Evolutionary conservation across 139 green algal species (phyloP), one percentile per base, ranked within the genome.

Genomic region (Chlamydomonas sphaeroides): DNA sequence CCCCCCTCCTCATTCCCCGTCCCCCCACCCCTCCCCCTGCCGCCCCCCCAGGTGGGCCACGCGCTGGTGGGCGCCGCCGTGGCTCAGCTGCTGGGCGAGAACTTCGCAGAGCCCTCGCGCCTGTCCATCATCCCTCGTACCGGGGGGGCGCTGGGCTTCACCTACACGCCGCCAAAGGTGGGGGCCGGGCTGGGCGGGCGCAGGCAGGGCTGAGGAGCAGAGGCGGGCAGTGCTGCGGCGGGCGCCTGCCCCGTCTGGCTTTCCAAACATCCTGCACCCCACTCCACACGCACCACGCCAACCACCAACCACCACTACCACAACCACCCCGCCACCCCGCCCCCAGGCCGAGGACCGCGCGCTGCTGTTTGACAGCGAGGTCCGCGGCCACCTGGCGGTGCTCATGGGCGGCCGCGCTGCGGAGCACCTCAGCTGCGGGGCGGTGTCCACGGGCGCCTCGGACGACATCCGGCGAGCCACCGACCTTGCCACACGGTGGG

Each of bases 391-490:
- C 85, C 86, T 98, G 80, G 93, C 90, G 26, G 96, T 94, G 79
- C 92, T 98, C 14, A 94, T 98, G 89, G 96, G 95, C 26, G 96
- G 96, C 6, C 79, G 96, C 0, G 96, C 96, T 23, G 96, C 96
- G 2, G 96, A 98, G 91, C 88, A 93, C 70, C 82, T 98, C 32
- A 93, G 88, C 2, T 98, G 87, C 53, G 63, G 32, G 23, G 72
- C 87, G 18, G 66, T 90, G 21, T 90, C 87, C 53, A 93, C 89
- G 8, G 89, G 88, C 23, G 95, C 94, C 10, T 45, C 72, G 28
- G 96, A 99, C 75, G 96, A 99, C 91, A 98, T 99, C 57, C 74
- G 94, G 38, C 85, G 95, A 1, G 95, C 95, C 18, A 98, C 95
- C 6, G 89, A 94, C 57, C 78, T 99, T 39, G 96, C 96, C 33